Conservation (phyloP, 2,329 filamentous ascomycete species). For the Tolypocladium cylindrosporum region DNA sequence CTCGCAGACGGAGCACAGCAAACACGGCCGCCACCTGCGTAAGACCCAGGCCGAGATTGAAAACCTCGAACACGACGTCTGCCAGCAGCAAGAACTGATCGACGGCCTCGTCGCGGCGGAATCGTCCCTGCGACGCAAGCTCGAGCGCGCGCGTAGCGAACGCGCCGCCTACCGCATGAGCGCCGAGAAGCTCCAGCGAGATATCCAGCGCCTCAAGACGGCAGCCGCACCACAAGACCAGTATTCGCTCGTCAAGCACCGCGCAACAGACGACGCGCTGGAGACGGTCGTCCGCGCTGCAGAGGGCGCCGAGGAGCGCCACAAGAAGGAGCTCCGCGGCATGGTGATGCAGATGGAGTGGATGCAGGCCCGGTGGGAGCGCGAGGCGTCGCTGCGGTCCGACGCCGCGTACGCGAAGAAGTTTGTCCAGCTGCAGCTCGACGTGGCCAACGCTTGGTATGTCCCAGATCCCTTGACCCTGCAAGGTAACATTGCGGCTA, state of each 20-base stretch:
- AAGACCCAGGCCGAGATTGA: conserved; percentile 55
- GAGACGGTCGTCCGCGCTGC: conserved; percentile 49
- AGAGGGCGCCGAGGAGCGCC: conserved; percentile 55
- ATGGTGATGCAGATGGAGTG: conserved; percentile 85
- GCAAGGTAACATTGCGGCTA: background rate
- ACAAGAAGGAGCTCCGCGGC: conserved; percentile 69
- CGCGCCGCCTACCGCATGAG: conserved; percentile 44
- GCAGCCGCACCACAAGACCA: conserved; percentile 17
- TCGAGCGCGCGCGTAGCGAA: conserved; percentile 61
- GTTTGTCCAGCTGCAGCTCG: conserved; percentile 68
- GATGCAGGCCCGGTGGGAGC: conserved; percentile 69
- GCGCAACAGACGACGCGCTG: conserved; percentile 39
- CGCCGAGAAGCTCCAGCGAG: conserved; percentile 43
- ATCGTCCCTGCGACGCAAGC: conserved; percentile 51
- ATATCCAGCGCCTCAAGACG: conserved; percentile 35
- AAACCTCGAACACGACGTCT: conserved; percentile 62
- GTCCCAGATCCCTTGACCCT: background rate
- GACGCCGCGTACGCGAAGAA: conserved; percentile 82
- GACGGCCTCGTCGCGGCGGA: conserved; percentile 46
- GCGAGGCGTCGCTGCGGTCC: conserved; percentile 70
- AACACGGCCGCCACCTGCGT: conserved; percentile 50
- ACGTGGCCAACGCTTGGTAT: conserved; percentile 81
- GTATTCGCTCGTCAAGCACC: conserved; percentile 15
- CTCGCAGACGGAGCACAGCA: conserved; percentile 29
- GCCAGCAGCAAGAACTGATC: conserved; percentile 58